These are phyloP conservation scores for Myriosclerotinia curreyana DNA, from an alignment of 2,329 filamentous ascomycete genomes.

Conservation along the genomic window DNA sequence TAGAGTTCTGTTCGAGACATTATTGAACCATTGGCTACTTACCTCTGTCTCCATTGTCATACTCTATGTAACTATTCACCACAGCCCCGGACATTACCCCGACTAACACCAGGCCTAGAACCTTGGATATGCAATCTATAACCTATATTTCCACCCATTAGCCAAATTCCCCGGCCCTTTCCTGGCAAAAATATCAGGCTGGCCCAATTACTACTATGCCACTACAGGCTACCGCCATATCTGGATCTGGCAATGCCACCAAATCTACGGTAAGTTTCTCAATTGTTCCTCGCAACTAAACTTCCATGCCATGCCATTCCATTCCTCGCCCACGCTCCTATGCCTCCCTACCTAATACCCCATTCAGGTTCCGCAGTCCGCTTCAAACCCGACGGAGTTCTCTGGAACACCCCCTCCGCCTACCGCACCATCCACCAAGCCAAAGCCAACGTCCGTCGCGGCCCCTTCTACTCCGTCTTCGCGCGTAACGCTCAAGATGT, in stretches of 20 bases:
- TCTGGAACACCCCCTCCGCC: background rate
- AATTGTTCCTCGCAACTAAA: too few species aligned
- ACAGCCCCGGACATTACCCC: too few species aligned
- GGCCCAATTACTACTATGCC: constrained; percentile 37
- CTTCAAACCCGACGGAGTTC: background rate
- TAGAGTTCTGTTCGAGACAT: too few species aligned
- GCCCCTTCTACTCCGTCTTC: background rate
- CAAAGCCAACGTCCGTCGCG: background rate
- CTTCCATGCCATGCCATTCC: too few species aligned
- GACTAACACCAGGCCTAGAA: too few species aligned
- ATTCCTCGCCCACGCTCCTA: too few species aligned
- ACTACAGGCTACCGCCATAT: constrained; percentile 39
- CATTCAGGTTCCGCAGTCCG: background rate
- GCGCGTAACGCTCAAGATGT: background rate
- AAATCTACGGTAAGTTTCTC: constrained; percentile 36
- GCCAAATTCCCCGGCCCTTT: constrained; percentile 39
- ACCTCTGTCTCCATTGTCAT: too few species aligned
- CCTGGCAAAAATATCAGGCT: constrained; percentile 34
- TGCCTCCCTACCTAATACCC: too few species aligned
- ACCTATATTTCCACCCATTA: constrained; percentile 36
- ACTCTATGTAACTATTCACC: too few species aligned
- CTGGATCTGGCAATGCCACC: constrained; percentile 38
- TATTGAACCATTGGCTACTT: too few species aligned
- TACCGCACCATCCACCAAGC: background rate
- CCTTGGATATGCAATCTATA: constrained; percentile 18